Evolutionary conservation across 345 rosid genomes (phyloP).

Genomic region (Boechera divaricarpa): DNA sequence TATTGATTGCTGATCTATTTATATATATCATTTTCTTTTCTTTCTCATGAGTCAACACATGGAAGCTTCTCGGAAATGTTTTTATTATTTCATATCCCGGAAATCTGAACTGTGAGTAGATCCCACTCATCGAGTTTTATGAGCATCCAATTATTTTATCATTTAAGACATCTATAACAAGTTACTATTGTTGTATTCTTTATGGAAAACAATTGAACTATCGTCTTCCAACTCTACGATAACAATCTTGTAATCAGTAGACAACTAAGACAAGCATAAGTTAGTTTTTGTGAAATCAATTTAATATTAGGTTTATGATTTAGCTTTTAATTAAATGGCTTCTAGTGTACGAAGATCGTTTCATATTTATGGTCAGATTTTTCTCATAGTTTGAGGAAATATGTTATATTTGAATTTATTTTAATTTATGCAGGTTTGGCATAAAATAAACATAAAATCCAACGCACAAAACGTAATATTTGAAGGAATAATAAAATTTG

Average conservation of each 20-base stretch:
- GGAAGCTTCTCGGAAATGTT: conserved; percentile 11
- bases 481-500: no score
- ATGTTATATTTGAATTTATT: no score
- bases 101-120: neutral
- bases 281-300: neutral
- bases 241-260: no score
- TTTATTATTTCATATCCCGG: neutral
- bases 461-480: no score
- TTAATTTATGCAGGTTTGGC: no score
- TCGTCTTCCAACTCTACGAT: no score
- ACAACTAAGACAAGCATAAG: no score
- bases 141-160: neutral
- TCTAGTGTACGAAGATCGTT: neutral
- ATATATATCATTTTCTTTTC: neutral
- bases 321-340: conserved; percentile 1
- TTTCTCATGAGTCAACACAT: neutral
- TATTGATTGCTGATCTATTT: conserved; percentile 10
- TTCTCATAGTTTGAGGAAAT: neutral
- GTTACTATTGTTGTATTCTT: neutral
- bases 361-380: neutral
- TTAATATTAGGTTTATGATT: conserved; percentile 2
- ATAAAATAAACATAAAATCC: no score
- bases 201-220: neutral
- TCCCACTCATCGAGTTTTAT: neutral
- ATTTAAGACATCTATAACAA: neutral